A percentile compares a stretch with the other conserved stretches of the same genome.
Evolutionary conservation across 345 rosid species (phyloP).

Genomic region (Linum lewisii): DNA sequence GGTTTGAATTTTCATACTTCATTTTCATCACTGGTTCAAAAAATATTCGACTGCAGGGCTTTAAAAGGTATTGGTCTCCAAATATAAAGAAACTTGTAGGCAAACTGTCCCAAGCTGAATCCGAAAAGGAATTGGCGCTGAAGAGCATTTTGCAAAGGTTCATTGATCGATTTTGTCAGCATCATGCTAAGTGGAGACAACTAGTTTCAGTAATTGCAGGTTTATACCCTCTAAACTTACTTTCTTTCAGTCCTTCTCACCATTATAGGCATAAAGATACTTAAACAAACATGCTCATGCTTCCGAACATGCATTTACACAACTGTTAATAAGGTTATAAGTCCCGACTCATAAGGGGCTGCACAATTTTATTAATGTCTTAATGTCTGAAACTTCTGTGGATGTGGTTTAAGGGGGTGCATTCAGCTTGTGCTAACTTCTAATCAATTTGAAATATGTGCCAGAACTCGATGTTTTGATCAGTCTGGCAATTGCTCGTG

Average conservation of each 20-base stretch:
- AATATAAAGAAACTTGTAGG: conserved; percentile 54
- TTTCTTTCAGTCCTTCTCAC: conserved; percentile 1
- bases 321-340: no score
- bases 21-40: not conserved
- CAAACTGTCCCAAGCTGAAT: conserved; percentile 70
- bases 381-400: not conserved
- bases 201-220: conserved; percentile 74
- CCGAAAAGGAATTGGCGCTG: conserved; percentile 66
- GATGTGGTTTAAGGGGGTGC: not conserved
- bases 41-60: conserved; percentile 42
- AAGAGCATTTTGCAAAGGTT: conserved; percentile 75
- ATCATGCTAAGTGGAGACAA: conserved; percentile 74
- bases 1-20: no score
- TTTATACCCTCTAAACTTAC: conserved; percentile 19
- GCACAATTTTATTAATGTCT: no score
- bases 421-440: not conserved
- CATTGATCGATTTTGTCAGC: conserved; percentile 57
- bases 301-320: not conserved
- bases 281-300: not conserved
- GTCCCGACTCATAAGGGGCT: no score
- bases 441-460: conserved; percentile 4
- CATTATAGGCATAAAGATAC: not conserved
- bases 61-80: conserved; percentile 85
- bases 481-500: conserved; percentile 77
- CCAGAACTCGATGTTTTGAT: conserved; percentile 91